Percentiles rank a stretch among this genome's conserved stretches.
Evolutionary conservation across 1,284 basidiomycete genomes (phyloP).

Genomic region (Leccinum huronense): DNA sequence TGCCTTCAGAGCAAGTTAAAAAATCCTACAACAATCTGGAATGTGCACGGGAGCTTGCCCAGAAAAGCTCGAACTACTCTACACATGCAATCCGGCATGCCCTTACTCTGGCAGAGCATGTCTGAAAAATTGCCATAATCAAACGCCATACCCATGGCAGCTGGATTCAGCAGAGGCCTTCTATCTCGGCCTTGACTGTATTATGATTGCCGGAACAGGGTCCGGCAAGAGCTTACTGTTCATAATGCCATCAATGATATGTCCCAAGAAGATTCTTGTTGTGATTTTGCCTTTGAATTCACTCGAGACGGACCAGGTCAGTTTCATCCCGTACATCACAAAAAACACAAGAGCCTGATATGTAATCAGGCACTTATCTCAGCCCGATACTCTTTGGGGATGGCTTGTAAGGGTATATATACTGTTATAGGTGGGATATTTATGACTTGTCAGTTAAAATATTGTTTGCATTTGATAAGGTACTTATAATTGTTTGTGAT

Average conservation of each 20-base stretch:
- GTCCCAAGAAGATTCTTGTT: conserved; percentile 6
- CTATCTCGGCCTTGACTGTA: conserved; percentile 13
- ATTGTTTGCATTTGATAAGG: no score
- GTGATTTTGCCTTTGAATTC: conserved; percentile 15
- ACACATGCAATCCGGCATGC: neutral
- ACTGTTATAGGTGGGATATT: no score
- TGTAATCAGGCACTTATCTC: no score
- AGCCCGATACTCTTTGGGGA: no score
- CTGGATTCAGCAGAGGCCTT: conserved; percentile 16
- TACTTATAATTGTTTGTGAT: no score
- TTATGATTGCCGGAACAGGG: conserved; percentile 8
- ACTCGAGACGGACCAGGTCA: conserved; percentile 9
- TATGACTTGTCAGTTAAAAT: no score
- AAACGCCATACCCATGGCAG: conserved; percentile 13
- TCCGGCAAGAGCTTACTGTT: conserved; percentile 11
- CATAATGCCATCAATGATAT: conserved; percentile 13
- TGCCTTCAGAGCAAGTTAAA: neutral
- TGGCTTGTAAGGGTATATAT: no score
- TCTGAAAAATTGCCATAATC: neutral
- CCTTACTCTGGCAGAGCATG: neutral
- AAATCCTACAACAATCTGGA: neutral
- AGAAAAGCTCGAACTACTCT: neutral
- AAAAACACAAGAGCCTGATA: no score
- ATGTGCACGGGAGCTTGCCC: neutral
- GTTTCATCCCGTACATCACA: no score